phyloP scores from a whole-genome alignment of 1,284 basidiomycete genomes.

The Fomitopsis schrenkii region DNA sequence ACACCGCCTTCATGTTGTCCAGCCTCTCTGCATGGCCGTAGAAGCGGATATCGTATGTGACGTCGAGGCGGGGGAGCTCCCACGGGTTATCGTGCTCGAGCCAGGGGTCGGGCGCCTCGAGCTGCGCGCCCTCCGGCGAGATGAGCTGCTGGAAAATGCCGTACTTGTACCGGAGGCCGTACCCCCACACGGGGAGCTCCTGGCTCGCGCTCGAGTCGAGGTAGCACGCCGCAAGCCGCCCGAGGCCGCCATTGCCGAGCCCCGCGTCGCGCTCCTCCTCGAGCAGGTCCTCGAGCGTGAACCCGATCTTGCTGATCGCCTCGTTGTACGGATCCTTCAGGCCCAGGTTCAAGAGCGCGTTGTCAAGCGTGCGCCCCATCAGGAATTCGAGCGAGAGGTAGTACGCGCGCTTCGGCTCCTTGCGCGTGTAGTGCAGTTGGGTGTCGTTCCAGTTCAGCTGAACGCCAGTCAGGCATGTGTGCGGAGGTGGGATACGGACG shows the following conservation, averaged over 20 bases:
- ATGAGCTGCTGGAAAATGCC: constrained; percentile 95
- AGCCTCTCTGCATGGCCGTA: constrained; percentile 77
- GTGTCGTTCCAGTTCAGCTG: constrained; percentile 81
- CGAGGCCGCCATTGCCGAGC: constrained; percentile 86
- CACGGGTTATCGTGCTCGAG: constrained; percentile 83
- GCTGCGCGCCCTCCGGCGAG: constrained; percentile 74
- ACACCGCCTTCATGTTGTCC: constrained; percentile 61
- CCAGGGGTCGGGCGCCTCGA: constrained; percentile 94
- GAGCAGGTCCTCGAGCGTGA: constrained; percentile 82
- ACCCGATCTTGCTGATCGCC: constrained; percentile 74
- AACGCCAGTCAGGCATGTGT: constrained; percentile 1
- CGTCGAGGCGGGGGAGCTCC: constrained; percentile 86
- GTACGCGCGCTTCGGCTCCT: constrained; percentile 80
- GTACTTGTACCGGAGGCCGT: constrained; percentile 85
- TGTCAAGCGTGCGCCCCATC: constrained; percentile 85
- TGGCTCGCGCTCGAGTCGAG: constrained; percentile 82
- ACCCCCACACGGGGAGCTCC: constrained; percentile 85
- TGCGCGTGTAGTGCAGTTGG: constrained; percentile 64
- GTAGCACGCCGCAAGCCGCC: constrained; percentile 92
- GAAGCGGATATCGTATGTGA: constrained; percentile 79
- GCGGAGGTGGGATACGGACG: background rate
- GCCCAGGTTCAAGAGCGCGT: constrained; percentile 76
- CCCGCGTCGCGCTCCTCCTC: constrained; percentile 87
- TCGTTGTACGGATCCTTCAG: constrained; percentile 73
- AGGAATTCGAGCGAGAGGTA: constrained; percentile 89